Conservation (phyloP, 441 rosid genomes). For the Metrosideros polymorpha region DNA sequence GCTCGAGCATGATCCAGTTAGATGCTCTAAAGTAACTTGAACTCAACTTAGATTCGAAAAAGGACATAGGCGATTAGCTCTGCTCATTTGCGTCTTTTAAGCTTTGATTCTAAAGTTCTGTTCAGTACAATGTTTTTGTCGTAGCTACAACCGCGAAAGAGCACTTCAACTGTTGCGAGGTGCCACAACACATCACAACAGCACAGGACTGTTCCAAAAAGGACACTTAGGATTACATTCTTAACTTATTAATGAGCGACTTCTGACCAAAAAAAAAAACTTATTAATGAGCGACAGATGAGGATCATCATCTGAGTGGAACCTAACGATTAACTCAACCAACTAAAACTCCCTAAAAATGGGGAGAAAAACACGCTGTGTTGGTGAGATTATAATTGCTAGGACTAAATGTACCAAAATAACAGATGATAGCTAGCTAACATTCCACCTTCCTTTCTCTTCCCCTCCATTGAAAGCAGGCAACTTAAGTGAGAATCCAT, state of each 20-base stretch:
- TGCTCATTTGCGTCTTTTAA: background rate
- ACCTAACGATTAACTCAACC: background rate
- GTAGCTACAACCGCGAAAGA: background rate
- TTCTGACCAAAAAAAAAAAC: too few species aligned
- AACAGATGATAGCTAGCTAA: background rate
- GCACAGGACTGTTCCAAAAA: background rate
- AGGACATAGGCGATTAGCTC: background rate
- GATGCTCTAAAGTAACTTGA: background rate
- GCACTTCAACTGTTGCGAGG: background rate
- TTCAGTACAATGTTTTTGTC: background rate
- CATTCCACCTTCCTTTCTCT: background rate
- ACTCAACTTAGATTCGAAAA: background rate
- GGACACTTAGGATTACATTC: background rate
- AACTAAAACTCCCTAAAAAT: background rate
- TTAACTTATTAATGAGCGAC: background rate
- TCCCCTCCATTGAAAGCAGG: background rate
- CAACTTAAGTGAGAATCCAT: background rate
- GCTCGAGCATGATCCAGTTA: background rate
- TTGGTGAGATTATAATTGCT: background rate
- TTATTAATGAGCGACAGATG: background rate
- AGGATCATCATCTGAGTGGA: background rate
- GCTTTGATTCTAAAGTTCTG: background rate
- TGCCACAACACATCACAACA: background rate
- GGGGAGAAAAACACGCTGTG: background rate
- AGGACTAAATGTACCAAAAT: background rate